Base-by-base conservation (phyloP, 345 rosid genomes). In the Pistacia vera region DNA sequence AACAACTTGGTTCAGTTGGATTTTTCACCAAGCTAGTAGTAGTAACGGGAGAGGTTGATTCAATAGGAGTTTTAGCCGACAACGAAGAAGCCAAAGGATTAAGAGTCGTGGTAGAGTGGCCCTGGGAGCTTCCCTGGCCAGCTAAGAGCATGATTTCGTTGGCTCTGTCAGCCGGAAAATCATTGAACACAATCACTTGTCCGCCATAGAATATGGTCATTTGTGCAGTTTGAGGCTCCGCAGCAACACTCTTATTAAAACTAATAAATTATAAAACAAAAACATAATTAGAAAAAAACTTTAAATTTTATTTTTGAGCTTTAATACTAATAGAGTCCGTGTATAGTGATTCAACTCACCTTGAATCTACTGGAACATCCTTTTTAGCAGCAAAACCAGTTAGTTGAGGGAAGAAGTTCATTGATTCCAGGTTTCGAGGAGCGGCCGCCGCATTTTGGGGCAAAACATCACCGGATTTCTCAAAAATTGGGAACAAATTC, bases 131-230 rank as follows among this genome's bases (percentile, higher is more conserved):
- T 64, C 88, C 91, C 74, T 76, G 80, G 84, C 85, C 79, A 0
- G 95, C 97, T 58, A 95, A 73, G 74, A 62, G 71, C 90, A 95
- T 88, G 72, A 95, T 78, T 79, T 95, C 90, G 76, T 88, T 90
- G 0, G 98, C 99, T 81, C 91, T 92, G 25, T 92, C 92, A 49
- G 91, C 90, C 3, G 96, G 88, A 58, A 93, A 88, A 71, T 92
- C 91, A 11, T 93, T 77, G 78, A 92, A 88, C 58, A 89, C 96
- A 49, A 92, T 80, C 75, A 93, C 97, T 82, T 90, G 86, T 22
- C 99, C 98, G 12, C 35, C 86, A 72, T 95, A 95, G 82, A 95
- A 93, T 62, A 95, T 93, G 22, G 99, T 93, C 93, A 95, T 83
- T 36, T 82, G 93, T 2, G 93, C 90, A 68, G 87, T 65, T 73